A percentile compares a stretch with the other conserved stretches of the same genome.
Conservation (phyloP, 164 flowering plant genomes). For the Umbilicus rupestris region DNA sequence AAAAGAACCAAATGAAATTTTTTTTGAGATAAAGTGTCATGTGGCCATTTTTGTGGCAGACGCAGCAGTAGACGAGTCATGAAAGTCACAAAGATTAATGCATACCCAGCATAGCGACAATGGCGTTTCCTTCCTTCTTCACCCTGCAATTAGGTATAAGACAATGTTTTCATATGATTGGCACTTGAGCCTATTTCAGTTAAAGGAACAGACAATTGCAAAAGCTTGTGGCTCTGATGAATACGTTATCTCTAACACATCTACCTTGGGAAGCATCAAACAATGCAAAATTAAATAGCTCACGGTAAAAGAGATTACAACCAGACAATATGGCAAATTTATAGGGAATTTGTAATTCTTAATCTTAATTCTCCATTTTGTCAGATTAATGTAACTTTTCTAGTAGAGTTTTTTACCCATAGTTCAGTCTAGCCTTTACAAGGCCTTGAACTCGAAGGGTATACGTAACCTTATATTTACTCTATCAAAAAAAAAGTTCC, state of each 20-base stretch:
- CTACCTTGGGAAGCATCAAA: too few species aligned
- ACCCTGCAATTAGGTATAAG: conserved; percentile 25
- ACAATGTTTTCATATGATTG: background rate
- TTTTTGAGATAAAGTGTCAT: background rate
- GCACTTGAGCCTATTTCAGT: background rate
- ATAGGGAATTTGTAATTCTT: too few species aligned
- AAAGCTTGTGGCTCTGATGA: background rate
- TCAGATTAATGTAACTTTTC: too few species aligned
- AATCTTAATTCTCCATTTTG: too few species aligned
- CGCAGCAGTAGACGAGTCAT: background rate
- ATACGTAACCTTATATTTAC: too few species aligned
- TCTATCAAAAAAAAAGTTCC: too few species aligned
- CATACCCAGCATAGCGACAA: conserved; percentile 42
- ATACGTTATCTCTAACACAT: background rate
- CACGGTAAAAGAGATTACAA: too few species aligned
- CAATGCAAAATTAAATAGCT: background rate
- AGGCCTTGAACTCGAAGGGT: too few species aligned
- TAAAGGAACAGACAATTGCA: background rate
- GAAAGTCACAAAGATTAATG: background rate
- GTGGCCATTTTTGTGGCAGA: background rate
- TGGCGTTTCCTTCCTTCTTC: conserved; percentile 18
- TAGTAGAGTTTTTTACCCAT: too few species aligned
- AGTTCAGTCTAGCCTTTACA: too few species aligned
- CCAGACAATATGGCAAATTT: too few species aligned
- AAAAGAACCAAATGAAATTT: background rate